Evolutionary conservation across 306 rosid genomes (phyloP).

Genomic region (Canavalia ensiformis): DNA sequence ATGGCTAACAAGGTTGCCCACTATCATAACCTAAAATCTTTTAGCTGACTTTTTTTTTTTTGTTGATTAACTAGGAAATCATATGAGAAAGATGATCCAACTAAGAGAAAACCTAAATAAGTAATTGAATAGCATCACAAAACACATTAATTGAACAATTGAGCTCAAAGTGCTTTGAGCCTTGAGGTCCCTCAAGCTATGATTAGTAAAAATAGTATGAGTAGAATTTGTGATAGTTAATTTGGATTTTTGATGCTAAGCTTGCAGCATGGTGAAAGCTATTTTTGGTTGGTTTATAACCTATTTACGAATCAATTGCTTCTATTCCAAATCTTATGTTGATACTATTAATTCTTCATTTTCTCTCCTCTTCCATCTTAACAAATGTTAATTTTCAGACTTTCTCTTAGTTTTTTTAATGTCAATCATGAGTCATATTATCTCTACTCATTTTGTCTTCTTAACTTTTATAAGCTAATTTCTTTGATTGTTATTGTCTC

Average conservation of each 20-base stretch:
- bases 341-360: not conserved
- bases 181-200: no score
- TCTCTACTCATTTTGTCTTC: no score
- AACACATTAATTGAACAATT: no score
- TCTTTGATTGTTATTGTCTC: slow-evolving; percentile 12
- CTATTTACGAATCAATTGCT: not conserved
- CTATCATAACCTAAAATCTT: no score
- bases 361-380: not conserved
- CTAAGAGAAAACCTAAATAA: no score
- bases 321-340: not conserved
- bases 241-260: slow-evolving; percentile 71
- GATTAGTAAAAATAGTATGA: no score
- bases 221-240: not conserved
- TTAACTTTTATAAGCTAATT: not conserved
- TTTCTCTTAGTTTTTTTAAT: not conserved
- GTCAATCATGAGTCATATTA: not conserved
- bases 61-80: no score
- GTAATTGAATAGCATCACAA: no score
- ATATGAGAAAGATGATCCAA: no score
- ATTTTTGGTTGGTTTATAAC: slow-evolving; percentile 66
- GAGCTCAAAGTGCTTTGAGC: no score
- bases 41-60: no score
- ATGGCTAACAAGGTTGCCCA: no score
- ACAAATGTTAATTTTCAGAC: not conserved
- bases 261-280: slow-evolving; percentile 88